A percentile compares a stretch with the other conserved stretches of the same genome.
Conservation (phyloP, 1,284 basidiomycete genomes). For the Hymenochaete sp. region DNA sequence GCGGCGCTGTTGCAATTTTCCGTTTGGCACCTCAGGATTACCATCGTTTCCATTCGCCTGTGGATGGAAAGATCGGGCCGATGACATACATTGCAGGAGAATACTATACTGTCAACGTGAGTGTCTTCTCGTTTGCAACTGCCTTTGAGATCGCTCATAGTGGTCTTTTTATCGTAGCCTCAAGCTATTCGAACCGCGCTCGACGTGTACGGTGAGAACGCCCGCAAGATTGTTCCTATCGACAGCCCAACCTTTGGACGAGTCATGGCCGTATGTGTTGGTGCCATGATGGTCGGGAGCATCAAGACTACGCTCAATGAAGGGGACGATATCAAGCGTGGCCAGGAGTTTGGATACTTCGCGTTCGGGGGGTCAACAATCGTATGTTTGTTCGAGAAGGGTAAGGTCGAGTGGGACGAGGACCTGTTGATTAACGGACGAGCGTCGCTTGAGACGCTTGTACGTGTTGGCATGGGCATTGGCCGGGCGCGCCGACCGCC, state of each 20-base stretch:
- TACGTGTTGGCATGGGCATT: constrained; percentile 81
- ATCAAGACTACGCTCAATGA: constrained; percentile 82
- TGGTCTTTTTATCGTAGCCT: constrained; percentile 38
- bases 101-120: constrained; percentile 87
- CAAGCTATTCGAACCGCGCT: constrained; percentile 75
- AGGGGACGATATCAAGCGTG: constrained; percentile 70
- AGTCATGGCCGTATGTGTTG: constrained; percentile 84
- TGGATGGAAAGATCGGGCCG: constrained; percentile 74
- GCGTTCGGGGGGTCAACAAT: constrained; percentile 93
- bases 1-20: constrained; percentile 80
- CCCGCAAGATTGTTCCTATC: constrained; percentile 81
- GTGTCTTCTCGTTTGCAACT: constrained; percentile 27
- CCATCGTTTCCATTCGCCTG: constrained; percentile 92
- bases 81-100: constrained; percentile 79
- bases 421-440: constrained; percentile 82
- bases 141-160: too few relatives aligned
- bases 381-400: constrained; percentile 79
- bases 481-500: constrained; percentile 33
- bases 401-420: constrained; percentile 79
- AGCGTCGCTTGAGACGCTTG: constrained; percentile 79
- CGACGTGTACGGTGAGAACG: constrained; percentile 95
- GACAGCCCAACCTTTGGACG: constrained; percentile 80
- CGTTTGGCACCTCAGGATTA: constrained; percentile 94
- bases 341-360: constrained; percentile 90
- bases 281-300: constrained; percentile 92